Base-by-base conservation (phyloP, 148 eudicot species). In the Vaccinium darrowii region DNA sequence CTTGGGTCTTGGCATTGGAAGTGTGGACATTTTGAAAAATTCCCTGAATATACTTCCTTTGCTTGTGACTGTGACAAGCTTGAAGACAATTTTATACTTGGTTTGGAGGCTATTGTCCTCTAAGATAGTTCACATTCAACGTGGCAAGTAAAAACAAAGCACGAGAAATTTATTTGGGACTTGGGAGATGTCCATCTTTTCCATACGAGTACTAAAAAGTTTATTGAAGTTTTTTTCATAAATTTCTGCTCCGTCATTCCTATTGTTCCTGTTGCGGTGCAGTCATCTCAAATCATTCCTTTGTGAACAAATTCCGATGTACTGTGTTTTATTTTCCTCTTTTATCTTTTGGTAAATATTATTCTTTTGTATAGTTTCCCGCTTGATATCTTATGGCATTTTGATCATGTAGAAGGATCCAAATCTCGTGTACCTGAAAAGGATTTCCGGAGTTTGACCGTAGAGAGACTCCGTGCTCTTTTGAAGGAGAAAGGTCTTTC, bases 401-500 rank as follows among this genome's bases (percentile, higher is more conserved):
- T 43, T 43, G 47, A 16, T 53, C 36, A 18, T 87, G 90, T 85
- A 95, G 98, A 86, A 73, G 92, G 88, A 85, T 89, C 92, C 39
- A 90, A 85, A 81, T 84, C 91, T 47, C 88, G 91, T 47, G 78
- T 75, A 82, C 86, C 84, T 30, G 91, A 92, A 72, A 90, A 52
- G 65, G 88, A 89, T 75, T 86, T 89, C 74, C 94, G 91, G 82
- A 87, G 89, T 83, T 85, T 96, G 91, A 96, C 97, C 5, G 97
- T 94, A 7, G 97, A 94, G 81, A 92, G 91, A 87, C 92, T 96
- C 12, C 97, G 97, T 21, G 92, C 91, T 47, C 91, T 96, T 82
- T 82, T 96, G 49, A 94, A 86, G 87, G 99, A 96, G 82, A 94
- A 85, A 88, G 97, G 98, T 57, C 95, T 96, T 86, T 89, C 95